A percentile compares a stretch with the other conserved stretches of the same genome.
phyloP scores from a whole-genome alignment of 805 yeast genomes.

The Teunomyces panamensis region DNA sequence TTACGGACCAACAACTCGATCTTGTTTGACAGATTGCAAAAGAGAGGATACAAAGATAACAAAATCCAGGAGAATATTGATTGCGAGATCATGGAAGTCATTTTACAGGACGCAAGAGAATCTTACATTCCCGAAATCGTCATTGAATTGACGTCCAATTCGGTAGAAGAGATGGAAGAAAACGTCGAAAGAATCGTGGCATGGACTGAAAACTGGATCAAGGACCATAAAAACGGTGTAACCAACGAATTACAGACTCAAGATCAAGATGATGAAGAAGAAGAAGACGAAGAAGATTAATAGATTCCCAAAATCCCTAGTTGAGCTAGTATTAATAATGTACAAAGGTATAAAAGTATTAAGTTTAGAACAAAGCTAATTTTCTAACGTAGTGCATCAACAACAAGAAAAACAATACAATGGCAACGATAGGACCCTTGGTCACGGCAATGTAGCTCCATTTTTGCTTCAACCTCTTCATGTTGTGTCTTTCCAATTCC shows the following conservation, averaged over 20 bases:
- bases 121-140: slow-evolving; percentile 77
- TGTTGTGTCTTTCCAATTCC: slow-evolving; percentile 68
- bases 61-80: slow-evolving; percentile 91
- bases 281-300: slow-evolving; percentile 6
- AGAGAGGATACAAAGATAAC: slow-evolving; percentile 73
- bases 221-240: slow-evolving; percentile 42
- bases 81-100: slow-evolving; percentile 95
- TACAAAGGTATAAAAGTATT: slow-evolving; percentile 1
- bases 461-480: slow-evolving; percentile 52
- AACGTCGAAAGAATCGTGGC: slow-evolving; percentile 71
- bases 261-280: slow-evolving; percentile 12
- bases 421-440: slow-evolving; percentile 47
- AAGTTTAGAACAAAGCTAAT: slow-evolving; percentile 5
- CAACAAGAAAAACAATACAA: slow-evolving; percentile 31
- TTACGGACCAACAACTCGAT: slow-evolving; percentile 70
- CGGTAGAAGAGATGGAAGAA: slow-evolving; percentile 72
- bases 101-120: slow-evolving; percentile 82
- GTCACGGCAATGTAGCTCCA: slow-evolving; percentile 53
- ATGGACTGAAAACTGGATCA: slow-evolving; percentile 78
- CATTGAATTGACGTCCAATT: slow-evolving; percentile 72
- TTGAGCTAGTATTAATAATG: slow-evolving; percentile 2
- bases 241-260: slow-evolving; percentile 25
- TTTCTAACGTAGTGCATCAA: slow-evolving; percentile 35
- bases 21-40: slow-evolving; percentile 70
- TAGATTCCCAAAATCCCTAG: neutral